Evolutionary conservation across 139 green algal genomes (phyloP), one percentile per base, ranked within the genome.

Genomic region (Auxenochlorella protothecoides): DNA sequence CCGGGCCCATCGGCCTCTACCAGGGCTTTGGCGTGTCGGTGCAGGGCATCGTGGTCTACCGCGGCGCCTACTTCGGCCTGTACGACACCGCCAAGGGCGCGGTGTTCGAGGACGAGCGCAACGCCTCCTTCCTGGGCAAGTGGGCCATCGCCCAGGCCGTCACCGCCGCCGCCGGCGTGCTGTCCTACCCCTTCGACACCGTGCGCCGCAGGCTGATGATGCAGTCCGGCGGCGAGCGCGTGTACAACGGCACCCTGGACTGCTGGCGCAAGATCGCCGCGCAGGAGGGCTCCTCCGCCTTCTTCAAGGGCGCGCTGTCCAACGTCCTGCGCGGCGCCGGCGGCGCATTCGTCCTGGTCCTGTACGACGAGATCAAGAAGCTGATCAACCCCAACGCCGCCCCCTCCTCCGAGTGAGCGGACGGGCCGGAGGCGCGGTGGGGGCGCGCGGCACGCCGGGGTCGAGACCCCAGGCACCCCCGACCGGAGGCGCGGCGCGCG

Each of bases 111-210:
- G 81, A 91, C 68, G 84, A 91, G 76, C 65, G 65, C 65, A 74
- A 69, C 55, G 72, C 77, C 68, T 77, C 81, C 75, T 73, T 94
- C 79, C 73, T 88, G 56, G 79, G 82, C 70, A 92, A 92, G 84
- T 96, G 89, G 87, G 83, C 82, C n/a, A 83, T 95, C 44, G 91
- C 91, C 11, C 91, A 97, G 84, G 80, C 85, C 8, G 87, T 94
- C 7, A 94, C 89, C 55, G 86, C 87, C 55, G 80, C 80, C 15
- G 88, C 88, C 66, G 92, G 93, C 65, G 79, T 98, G 71, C 77
- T 89, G 12, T 96, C 93, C 44, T 98, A 99, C 80, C 95, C 95
- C 74, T 97, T 99, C 81, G 95, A 99, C 86, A 99, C 95, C 57
- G 92, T 99, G 59, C 88, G 95, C 63, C 88, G 95, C 83, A 85